Percentiles rank a stretch among this genome's conserved stretches.
These are phyloP conservation scores for Backusella westeae DNA, from an alignment of 192 early-diverging fungal genomes.

Conservation along the genomic window DNA sequence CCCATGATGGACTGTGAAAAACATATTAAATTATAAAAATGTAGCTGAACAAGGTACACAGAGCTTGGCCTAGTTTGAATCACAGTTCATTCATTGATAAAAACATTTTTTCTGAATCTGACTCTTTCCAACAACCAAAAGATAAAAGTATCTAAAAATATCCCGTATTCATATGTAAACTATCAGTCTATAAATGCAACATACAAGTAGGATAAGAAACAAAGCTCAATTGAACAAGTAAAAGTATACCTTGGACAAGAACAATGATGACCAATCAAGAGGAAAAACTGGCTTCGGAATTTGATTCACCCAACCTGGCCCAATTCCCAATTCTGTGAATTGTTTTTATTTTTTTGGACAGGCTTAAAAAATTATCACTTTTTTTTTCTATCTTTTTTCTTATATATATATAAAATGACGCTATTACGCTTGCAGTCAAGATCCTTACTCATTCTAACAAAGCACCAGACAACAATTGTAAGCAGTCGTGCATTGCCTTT, in stretches of 20 bases:
- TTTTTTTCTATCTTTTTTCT: background rate
- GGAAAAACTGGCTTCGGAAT: background rate
- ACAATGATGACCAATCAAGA: background rate
- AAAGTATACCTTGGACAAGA: background rate
- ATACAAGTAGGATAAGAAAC: too few relatives aligned
- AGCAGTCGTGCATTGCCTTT: background rate
- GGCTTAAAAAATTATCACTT: background rate
- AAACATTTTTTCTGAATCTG: too few relatives aligned
- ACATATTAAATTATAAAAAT: too few relatives aligned
- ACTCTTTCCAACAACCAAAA: too few relatives aligned
- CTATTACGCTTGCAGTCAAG: background rate
- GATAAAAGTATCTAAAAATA: too few relatives aligned
- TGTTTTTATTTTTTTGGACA: conserved; percentile 1
- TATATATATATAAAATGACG: background rate
- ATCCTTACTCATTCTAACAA: background rate
- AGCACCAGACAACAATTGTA: background rate
- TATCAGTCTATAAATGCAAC: too few relatives aligned
- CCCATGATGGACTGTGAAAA: too few relatives aligned
- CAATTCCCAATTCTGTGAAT: background rate
- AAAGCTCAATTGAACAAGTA: background rate
- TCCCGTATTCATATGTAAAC: too few relatives aligned
- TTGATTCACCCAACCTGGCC: background rate
- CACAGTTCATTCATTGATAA: too few relatives aligned
- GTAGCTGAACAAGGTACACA: too few relatives aligned
- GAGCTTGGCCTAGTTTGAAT: too few relatives aligned